Evolutionary conservation across 129 eudicot genomes (phyloP).

Genomic region (Pulicaria dysenterica): DNA sequence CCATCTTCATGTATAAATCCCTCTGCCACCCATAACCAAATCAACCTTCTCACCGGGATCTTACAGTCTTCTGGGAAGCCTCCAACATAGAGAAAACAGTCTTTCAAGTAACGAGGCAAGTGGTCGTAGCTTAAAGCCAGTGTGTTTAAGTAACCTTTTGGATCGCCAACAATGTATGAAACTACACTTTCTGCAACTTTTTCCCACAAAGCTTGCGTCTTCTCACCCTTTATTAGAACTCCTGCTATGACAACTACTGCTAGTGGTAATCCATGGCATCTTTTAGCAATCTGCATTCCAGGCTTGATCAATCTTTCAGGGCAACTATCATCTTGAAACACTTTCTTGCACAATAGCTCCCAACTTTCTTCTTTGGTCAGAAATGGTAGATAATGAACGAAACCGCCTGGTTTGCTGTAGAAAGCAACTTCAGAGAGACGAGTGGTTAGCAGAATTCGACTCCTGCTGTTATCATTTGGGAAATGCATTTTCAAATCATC

Average conservation of each 20-base stretch:
- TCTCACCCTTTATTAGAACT: constrained; percentile 12
- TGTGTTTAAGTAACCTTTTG: constrained; percentile 20
- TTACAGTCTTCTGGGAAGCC: constrained; percentile 29
- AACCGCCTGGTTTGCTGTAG: background rate
- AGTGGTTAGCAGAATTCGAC: constrained; percentile 41
- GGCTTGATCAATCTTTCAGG: constrained; percentile 27
- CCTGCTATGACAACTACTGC: constrained; percentile 44
- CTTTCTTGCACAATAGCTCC: constrained; percentile 35
- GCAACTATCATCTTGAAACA: constrained; percentile 15
- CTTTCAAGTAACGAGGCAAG: constrained; percentile 24
- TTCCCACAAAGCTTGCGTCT: constrained; percentile 12
- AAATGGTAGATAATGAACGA: constrained; percentile 5
- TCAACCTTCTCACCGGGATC: constrained; percentile 20
- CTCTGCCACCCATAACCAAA: constrained; percentile 42
- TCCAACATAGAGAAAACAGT: constrained; percentile 36
- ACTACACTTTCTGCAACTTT: constrained; percentile 25
- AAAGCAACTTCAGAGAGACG: constrained; percentile 25
- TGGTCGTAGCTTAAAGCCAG: constrained; percentile 33
- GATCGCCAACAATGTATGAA: constrained; percentile 27
- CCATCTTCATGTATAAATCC: constrained; percentile 35
- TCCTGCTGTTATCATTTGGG: constrained; percentile 36
- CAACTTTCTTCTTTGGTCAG: constrained; percentile 35
- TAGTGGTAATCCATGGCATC: constrained; percentile 45
- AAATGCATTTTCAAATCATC: constrained; percentile 32
- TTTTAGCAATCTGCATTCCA: constrained; percentile 36